A percentile compares a stretch with the other conserved stretches of the same genome.
Conservation (phyloP, 805 yeast species). For the Candida khao-thaluensis region DNA sequence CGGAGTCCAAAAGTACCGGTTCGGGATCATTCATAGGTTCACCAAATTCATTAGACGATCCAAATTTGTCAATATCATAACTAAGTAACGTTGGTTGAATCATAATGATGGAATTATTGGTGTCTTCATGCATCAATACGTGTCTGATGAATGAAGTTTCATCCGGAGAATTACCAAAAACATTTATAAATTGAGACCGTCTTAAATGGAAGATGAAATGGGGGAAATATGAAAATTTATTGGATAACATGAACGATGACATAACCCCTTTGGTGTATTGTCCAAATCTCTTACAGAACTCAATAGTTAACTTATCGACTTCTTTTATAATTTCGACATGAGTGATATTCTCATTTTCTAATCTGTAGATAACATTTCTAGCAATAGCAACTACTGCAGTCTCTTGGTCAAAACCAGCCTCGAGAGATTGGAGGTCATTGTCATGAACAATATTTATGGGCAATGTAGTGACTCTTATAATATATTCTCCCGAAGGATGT, state of each 20-base stretch:
- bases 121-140: slow-evolving; percentile 85
- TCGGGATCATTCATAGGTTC: slow-evolving; percentile 59
- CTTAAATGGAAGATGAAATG: slow-evolving; percentile 95
- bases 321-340: slow-evolving; percentile 89
- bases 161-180: slow-evolving; percentile 97
- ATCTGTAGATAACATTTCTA: slow-evolving; percentile 79
- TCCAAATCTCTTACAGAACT: slow-evolving; percentile 89
- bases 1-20: slow-evolving; percentile 91
- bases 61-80: slow-evolving; percentile 49
- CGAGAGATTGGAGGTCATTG: slow-evolving; percentile 46
- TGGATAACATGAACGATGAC: slow-evolving; percentile 75
- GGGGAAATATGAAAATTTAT: slow-evolving; percentile 84
- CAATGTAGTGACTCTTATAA: slow-evolving; percentile 84
- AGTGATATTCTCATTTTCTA: slow-evolving; percentile 59
- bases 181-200: slow-evolving; percentile 93
- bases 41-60: slow-evolving; percentile 32
- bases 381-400: slow-evolving; percentile 96
- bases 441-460: slow-evolving; percentile 54
- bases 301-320: slow-evolving; percentile 88
- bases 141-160: slow-evolving; percentile 98
- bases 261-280: slow-evolving; percentile 89
- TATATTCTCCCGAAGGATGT: slow-evolving; percentile 88
- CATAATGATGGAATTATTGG: slow-evolving; percentile 90
- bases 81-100: slow-evolving; percentile 91
- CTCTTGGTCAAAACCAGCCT: slow-evolving; percentile 91